Evolutionary conservation across 2,329 filamentous ascomycete species (phyloP), one percentile per base, ranked within the genome.

Genomic region (Colletotrichum euphorbiae): DNA sequence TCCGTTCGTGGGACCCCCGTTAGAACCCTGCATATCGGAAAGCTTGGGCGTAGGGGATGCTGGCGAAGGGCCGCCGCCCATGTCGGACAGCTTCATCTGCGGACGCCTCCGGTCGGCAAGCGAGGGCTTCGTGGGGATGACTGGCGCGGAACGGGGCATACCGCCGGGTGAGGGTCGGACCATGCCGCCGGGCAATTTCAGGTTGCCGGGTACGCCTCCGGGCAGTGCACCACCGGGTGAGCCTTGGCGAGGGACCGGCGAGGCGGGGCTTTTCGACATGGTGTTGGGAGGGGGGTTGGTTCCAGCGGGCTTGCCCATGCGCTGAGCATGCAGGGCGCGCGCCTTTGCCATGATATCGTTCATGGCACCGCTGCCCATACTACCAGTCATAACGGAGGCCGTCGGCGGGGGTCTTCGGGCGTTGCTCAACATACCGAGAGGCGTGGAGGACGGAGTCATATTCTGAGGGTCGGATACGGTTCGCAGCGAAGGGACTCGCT

Each of bases 381-480:
- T 58, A 21, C 65, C 65, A 13, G 51, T 68, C 43, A 77, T 59
- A 76, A 77, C 21, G 40, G 79, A 76, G 4, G 81, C 75, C 11
- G 80, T 75, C 13, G 80, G 80, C 19, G 80, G 76, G 3, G 87
- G 88, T 55, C 86, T 83, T 67, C 89, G 82, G 4, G 87, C 88
- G 71, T 81, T 87, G 78, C 90, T 93, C 74, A 97, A 82, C 66
- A 92, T 87, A 45, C 93, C 93, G 4, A 94, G 83, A 45, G 93
- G 90, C 31, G 91, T 96, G n/a, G 94, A 97, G n/a, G 90, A 94
- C 6, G 91, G 82, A 63, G 88, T 93, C 89, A 97, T 94, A 62
- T 81, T 82, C 71, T 83, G 81, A 19, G 89, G 81, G 56, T 90
- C 87, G 61, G 89, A 89, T 19, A 87, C 79, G 52, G 88, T 87